phyloP scores from a whole-genome alignment of 495 filamentous ascomycete species.

The Aspergillus diversus region DNA sequence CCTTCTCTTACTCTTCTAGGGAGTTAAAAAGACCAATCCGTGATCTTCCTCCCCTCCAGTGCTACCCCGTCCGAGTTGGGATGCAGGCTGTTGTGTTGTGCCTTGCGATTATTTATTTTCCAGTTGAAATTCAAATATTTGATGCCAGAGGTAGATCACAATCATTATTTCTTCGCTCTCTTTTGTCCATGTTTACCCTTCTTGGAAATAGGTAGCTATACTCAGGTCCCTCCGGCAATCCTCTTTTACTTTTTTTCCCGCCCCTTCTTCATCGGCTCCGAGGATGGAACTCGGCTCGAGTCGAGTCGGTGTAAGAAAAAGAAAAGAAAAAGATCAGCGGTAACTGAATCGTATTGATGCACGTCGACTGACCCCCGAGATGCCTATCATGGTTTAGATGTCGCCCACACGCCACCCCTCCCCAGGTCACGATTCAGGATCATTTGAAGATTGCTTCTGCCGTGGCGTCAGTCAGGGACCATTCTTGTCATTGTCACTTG shows the following conservation, averaged over 20 bases:
- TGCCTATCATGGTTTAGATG: neutral
- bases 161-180: neutral
- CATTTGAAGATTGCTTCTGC: no score
- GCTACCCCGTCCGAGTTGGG: neutral
- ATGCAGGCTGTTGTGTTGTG: neutral
- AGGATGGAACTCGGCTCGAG: neutral
- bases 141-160: neutral
- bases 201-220: neutral
- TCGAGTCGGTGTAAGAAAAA: constrained; percentile 6
- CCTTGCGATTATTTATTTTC: neutral
- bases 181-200: neutral
- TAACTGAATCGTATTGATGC: neutral
- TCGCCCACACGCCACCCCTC: neutral
- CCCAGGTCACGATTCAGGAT: no score
- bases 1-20: constrained; percentile 8
- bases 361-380: neutral
- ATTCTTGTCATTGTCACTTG: no score
- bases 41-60: neutral
- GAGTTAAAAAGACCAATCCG: constrained; percentile 2
- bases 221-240: neutral
- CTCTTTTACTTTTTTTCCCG: neutral
- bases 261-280: neutral
- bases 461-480: no score
- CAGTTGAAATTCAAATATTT: neutral
- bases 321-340: neutral